Evolutionary conservation across 208 protist genomes (phyloP).

Genomic region (Angomonas deanei): DNA sequence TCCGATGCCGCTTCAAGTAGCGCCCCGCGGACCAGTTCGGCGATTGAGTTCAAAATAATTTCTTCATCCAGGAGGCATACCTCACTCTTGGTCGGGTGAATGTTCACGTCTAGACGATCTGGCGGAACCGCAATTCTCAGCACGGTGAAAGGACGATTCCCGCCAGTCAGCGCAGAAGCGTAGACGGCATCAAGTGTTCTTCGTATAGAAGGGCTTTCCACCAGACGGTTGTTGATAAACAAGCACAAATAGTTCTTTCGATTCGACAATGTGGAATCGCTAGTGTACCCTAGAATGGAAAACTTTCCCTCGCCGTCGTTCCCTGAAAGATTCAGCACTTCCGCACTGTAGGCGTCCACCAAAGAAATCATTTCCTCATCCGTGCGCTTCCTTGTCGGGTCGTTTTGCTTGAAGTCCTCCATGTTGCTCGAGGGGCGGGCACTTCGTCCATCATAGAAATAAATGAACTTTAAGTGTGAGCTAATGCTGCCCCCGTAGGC

Average conservation of each 20-base stretch:
- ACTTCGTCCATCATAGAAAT: conserved; percentile 19
- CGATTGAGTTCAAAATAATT: conserved; percentile 47
- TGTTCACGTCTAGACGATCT: conserved; percentile 97
- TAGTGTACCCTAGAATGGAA: conserved; percentile 74
- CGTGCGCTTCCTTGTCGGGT: neutral
- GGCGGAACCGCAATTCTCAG: conserved; percentile 88
- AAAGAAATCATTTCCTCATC: conserved; percentile 15
- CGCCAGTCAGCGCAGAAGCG: conserved; percentile 75
- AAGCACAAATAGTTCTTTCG: conserved; percentile 60
- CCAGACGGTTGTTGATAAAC: conserved; percentile 88
- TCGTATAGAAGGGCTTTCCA: conserved; percentile 77
- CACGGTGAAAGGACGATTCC: conserved; percentile 93
- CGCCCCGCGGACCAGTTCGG: conserved; percentile 45
- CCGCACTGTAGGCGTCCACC: conserved; percentile 13
- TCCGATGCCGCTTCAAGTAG: conserved; percentile 51
- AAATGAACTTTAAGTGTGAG: conserved; percentile 51
- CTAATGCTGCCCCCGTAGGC: conserved; percentile 45
- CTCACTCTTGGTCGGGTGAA: conserved; percentile 98
- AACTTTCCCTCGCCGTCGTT: conserved; percentile 40
- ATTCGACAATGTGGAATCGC: conserved; percentile 40
- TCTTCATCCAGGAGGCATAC: conserved; percentile 85
- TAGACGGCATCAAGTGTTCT: conserved; percentile 90
- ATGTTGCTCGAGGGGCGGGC: neutral
- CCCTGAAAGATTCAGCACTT: conserved; percentile 22
- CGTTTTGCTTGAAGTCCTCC: neutral